These are phyloP conservation scores for Coemansia sp. DNA, from an alignment of 192 early-diverging fungal species.

Conservation along the genomic window DNA sequence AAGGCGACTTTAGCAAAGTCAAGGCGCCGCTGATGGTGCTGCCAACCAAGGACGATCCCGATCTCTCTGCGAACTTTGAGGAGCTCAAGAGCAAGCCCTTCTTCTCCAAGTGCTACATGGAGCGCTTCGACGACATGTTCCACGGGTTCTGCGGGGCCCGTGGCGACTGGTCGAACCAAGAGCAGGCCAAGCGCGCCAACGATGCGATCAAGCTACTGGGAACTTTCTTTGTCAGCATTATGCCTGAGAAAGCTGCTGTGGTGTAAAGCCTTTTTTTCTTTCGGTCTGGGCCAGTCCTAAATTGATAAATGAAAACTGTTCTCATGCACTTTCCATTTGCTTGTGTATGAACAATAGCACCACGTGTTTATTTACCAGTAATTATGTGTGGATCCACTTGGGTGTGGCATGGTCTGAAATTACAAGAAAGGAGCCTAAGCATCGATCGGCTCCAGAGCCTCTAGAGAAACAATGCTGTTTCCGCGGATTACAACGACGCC, in stretches of 20 bases:
- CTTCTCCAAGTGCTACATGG: slow-evolving; percentile 51
- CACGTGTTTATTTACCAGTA: no score
- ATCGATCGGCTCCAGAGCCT: slow-evolving; percentile 68
- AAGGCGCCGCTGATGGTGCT: slow-evolving; percentile 62
- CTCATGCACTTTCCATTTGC: no score
- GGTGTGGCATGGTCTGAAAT: background rate
- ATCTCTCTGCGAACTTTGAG: slow-evolving; percentile 29
- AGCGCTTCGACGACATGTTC: slow-evolving; percentile 62
- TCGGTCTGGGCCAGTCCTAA: no score
- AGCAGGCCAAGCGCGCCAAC: slow-evolving; percentile 53
- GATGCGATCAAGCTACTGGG: slow-evolving; percentile 58
- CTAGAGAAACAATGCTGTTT: slow-evolving; percentile 71
- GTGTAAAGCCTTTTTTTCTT: background rate
- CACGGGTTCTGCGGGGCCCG: slow-evolving; percentile 62
- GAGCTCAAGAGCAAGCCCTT: slow-evolving; percentile 53
- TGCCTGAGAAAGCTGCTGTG: slow-evolving; percentile 15
- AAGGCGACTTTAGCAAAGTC: slow-evolving; percentile 54
- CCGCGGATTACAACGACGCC: slow-evolving; percentile 88
- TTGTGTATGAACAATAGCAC: no score
- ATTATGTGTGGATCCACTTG: no score
- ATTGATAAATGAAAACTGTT: no score
- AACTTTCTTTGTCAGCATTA: slow-evolving; percentile 46
- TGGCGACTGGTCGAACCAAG: slow-evolving; percentile 55
- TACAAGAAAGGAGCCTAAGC: background rate
- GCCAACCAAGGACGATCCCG: slow-evolving; percentile 65